Evolutionary conservation across 495 filamentous ascomycete species (phyloP).

Genomic region (Chaetomium fimeti): DNA sequence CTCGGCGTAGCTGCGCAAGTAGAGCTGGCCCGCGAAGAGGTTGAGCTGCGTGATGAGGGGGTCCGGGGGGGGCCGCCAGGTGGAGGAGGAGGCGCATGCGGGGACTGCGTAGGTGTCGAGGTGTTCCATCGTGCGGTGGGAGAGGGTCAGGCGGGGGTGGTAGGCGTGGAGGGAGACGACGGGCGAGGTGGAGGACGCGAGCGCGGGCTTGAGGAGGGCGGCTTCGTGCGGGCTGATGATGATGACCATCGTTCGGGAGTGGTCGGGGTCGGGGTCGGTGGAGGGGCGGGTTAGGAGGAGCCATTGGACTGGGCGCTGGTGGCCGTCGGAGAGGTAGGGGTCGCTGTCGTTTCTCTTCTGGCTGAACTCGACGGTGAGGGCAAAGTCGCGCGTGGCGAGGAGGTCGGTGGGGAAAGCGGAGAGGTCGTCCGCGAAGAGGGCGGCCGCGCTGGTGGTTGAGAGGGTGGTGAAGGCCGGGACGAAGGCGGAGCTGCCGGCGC

Average conservation of each 20-base stretch:
- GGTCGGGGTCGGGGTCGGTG: not conserved
- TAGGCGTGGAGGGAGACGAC: constrained; percentile 8
- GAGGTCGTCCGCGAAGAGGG: constrained; percentile 25
- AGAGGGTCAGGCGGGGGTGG: constrained; percentile 20
- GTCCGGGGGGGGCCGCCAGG: constrained; percentile 20
- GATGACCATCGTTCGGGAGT: constrained; percentile 39
- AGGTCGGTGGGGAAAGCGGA: constrained; percentile 43
- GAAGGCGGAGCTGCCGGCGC: constrained; percentile 36
- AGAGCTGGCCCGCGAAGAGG: constrained; percentile 68
- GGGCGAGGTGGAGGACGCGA: too few species aligned
- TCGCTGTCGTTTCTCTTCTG: constrained; percentile 1
- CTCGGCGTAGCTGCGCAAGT: constrained; percentile 52
- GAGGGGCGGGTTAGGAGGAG: constrained; percentile 43
- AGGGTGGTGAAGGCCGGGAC: constrained; percentile 51
- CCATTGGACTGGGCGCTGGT: constrained; percentile 59
- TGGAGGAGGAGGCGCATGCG: not conserved
- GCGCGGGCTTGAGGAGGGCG: too few species aligned
- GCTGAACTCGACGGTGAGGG: constrained; percentile 42
- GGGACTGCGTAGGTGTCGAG: constrained; percentile 46
- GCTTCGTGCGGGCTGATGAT: too few species aligned
- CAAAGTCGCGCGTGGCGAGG: constrained; percentile 59
- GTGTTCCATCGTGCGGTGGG: constrained; percentile 47
- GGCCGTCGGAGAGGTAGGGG: constrained; percentile 45
- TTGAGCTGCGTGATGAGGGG: constrained; percentile 55
- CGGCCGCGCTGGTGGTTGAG: constrained; percentile 32